Evolutionary conservation across 345 rosid genomes (phyloP).

Genomic region (Citrus glauca): DNA sequence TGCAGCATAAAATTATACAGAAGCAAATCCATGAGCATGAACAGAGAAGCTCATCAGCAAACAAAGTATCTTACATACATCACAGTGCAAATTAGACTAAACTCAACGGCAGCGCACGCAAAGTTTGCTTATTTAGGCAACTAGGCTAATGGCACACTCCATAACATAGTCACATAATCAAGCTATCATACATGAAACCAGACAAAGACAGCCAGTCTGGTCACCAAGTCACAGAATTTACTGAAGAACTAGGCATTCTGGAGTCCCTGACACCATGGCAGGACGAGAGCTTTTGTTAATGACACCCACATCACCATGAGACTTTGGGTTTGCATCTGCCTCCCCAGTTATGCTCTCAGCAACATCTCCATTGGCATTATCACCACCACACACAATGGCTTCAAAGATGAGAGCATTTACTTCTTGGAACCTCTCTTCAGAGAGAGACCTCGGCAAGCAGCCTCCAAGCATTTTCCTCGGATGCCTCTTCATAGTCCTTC

Average conservation of each 20-base stretch:
- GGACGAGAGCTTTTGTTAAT: constrained; percentile 33
- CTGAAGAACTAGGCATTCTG: constrained; percentile 72
- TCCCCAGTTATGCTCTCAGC: constrained; percentile 23
- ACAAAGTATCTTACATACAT: constrained; percentile 5
- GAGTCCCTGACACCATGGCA: constrained; percentile 44
- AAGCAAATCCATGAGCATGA: not conserved
- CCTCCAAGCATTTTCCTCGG: constrained; percentile 89
- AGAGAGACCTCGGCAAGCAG: constrained; percentile 88
- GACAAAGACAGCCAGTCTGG: not conserved
- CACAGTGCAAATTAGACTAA: not conserved
- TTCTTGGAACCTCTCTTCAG: constrained; percentile 79
- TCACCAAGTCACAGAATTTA: constrained; percentile 23
- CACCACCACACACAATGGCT: constrained; percentile 34
- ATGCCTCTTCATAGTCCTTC: constrained; percentile 43
- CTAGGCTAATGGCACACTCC: constrained; percentile 7
- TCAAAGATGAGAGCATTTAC: constrained; percentile 64
- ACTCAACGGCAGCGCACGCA: constrained; percentile 11
- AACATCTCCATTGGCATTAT: constrained; percentile 19
- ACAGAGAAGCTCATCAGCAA: not conserved
- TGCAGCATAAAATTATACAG: not conserved
- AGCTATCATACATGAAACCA: not conserved
- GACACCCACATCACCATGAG: constrained; percentile 21
- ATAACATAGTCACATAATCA: not conserved
- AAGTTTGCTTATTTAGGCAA: constrained; percentile 31
- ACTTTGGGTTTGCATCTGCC: constrained; percentile 13